These are phyloP conservation scores for Tieghemostelium lacteum DNA, from an alignment of 78 protist species.

Conservation along the genomic window DNA sequence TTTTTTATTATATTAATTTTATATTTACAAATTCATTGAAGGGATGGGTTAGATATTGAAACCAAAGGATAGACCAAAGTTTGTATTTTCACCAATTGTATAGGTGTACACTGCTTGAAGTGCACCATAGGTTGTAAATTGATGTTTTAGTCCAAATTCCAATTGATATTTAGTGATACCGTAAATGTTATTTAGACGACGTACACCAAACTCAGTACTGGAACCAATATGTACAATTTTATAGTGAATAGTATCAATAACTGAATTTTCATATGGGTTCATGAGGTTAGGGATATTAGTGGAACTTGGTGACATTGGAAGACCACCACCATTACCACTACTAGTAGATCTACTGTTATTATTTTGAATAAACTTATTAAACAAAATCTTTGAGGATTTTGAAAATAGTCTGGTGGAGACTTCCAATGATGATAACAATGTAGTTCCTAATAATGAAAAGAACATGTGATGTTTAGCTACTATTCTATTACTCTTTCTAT, in stretches of 20 bases:
- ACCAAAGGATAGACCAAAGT: constrained; percentile 61
- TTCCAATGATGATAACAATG: constrained; percentile 43
- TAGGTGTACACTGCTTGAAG: constrained; percentile 63
- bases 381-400: background rate
- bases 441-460: constrained; percentile 21
- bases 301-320: background rate
- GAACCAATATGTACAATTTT: constrained; percentile 50
- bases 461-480: constrained; percentile 40
- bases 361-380: background rate
- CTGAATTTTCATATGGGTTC: background rate
- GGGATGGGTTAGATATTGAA: constrained; percentile 44
- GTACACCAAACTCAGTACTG: constrained; percentile 47
- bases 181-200: constrained; percentile 10
- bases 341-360: background rate
- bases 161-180: constrained; percentile 14
- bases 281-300: background rate
- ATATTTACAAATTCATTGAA: no score
- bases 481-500: constrained; percentile 1
- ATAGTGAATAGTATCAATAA: constrained; percentile 37
- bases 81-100: constrained; percentile 50
- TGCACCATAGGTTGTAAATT: constrained; percentile 1
- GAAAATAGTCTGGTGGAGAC: background rate
- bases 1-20: no score
- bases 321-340: background rate
- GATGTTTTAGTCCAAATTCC: constrained; percentile 55